These are phyloP conservation scores for Bruguiera sexangula DNA, from an alignment of 345 rosid genomes.

Conservation along the genomic window DNA sequence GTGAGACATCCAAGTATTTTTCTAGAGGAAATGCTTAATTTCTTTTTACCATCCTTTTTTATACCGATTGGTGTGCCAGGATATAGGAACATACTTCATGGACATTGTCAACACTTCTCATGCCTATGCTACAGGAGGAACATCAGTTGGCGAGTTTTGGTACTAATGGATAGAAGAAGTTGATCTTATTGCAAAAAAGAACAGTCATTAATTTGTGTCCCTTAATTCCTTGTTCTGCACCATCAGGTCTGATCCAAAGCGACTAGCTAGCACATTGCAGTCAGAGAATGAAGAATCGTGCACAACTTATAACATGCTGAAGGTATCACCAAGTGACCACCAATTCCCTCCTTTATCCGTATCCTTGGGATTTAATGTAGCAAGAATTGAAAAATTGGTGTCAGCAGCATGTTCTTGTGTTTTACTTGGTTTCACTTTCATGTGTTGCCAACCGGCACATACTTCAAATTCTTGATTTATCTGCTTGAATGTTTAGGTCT, in stretches of 20 bases:
- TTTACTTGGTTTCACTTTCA: not conserved
- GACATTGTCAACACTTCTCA: conserved; percentile 79
- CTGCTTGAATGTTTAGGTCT: conserved; percentile 46
- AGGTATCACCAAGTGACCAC: conserved; percentile 36
- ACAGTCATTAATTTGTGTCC: not conserved
- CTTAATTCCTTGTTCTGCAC: conserved; percentile 9
- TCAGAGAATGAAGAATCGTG: conserved; percentile 89
- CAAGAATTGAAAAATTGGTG: too few species aligned
- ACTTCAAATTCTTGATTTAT: not conserved
- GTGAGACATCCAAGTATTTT: too few species aligned
- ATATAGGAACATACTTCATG: conserved; percentile 71
- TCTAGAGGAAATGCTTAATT: too few species aligned
- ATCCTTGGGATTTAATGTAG: too few species aligned
- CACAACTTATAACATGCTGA: conserved; percentile 92
- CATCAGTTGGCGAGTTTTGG: conserved; percentile 83
- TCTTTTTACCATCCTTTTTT: not conserved
- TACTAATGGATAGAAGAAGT: conserved; percentile 23
- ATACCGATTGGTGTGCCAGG: conserved; percentile 37
- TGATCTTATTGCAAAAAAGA: not conserved
- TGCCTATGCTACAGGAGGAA: conserved; percentile 91
- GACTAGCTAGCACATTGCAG: conserved; percentile 55
- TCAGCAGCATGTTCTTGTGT: too few species aligned
- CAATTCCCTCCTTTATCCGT: not conserved
- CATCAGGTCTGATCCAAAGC: conserved; percentile 76
- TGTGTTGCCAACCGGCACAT: not conserved